Conservation (phyloP, 2,329 filamentous ascomycete species). For the Westerdykella sp. region DNA sequence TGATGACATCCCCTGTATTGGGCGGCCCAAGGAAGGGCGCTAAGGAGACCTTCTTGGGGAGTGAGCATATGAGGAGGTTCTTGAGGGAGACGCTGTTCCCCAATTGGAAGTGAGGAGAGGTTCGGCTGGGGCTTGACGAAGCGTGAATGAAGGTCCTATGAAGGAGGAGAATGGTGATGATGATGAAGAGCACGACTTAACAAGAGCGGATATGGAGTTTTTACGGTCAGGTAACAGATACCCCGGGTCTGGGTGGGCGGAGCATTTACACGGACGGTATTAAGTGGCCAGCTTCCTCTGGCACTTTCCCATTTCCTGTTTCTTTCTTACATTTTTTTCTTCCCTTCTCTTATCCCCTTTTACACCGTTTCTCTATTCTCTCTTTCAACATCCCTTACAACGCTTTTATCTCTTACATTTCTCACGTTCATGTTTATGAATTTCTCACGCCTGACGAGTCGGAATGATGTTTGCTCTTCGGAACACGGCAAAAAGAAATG, state of each 20-base stretch:
- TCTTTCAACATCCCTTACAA: too few species aligned
- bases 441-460: slow-evolving; percentile 1
- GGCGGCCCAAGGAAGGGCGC: slow-evolving; percentile 7
- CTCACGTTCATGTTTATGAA: neutral
- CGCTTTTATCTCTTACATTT: slow-evolving; percentile 1
- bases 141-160: too few species aligned
- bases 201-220: neutral
- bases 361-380: slow-evolving; percentile 3
- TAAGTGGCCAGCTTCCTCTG: slow-evolving; percentile 25
- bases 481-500: too few species aligned
- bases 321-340: slow-evolving; percentile 3
- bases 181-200: neutral
- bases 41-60: slow-evolving; percentile 33
- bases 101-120: slow-evolving; percentile 20
- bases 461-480: too few species aligned
- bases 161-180: too few species aligned
- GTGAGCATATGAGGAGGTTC: slow-evolving; percentile 34
- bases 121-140: neutral
- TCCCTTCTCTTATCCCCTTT: slow-evolving; percentile 7
- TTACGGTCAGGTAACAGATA: slow-evolving; percentile 1
- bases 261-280: too few species aligned
- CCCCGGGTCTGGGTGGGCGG: too few species aligned
- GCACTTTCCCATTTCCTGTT: slow-evolving; percentile 3
- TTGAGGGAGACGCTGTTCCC: slow-evolving; percentile 26
- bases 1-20: neutral